Conservation (phyloP, 495 filamentous ascomycete genomes). For the Lentithecium fluviatile region DNA sequence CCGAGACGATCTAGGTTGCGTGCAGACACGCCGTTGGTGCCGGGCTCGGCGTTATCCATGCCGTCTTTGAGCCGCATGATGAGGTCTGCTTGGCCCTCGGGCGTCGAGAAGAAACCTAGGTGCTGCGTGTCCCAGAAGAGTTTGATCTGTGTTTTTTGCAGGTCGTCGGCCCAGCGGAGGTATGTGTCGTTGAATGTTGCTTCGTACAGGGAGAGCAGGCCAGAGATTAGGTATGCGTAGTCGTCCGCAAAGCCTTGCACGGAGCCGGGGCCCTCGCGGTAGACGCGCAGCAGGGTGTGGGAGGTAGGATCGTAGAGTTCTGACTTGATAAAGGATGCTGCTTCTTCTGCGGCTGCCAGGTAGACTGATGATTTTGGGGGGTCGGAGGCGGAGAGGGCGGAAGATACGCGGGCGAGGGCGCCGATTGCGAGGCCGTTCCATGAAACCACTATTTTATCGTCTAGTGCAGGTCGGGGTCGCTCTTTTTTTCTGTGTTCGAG, state of each 20-base stretch:
- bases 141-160: constrained; percentile 62
- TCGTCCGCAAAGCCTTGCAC: constrained; percentile 87
- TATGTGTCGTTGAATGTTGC: constrained; percentile 77
- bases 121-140: constrained; percentile 48
- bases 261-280: constrained; percentile 68
- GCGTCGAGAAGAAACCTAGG: constrained; percentile 87
- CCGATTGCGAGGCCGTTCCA: constrained; percentile 93
- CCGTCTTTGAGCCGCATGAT: constrained; percentile 89
- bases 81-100: constrained; percentile 62
- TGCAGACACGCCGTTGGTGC: constrained; percentile 79
- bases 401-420: constrained; percentile 70
- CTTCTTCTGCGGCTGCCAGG: constrained; percentile 62
- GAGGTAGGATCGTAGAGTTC: constrained; percentile 69
- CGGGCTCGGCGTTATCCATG: constrained; percentile 87
- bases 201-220: constrained; percentile 84
- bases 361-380: constrained; percentile 58
- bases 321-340: constrained; percentile 71
- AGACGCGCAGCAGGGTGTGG: constrained; percentile 71
- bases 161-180: constrained; percentile 75
- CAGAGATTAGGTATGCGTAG: constrained; percentile 86
- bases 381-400: constrained; percentile 63
- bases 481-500: constrained; percentile 70
- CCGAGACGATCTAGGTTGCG: constrained; percentile 80
- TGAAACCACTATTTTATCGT: constrained; percentile 84
- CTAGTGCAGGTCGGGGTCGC: constrained; percentile 75